Evolutionary conservation across 2,329 filamentous ascomycete genomes (phyloP), one percentile per base, ranked within the genome.

Genomic region (Calonectria crousiana): DNA sequence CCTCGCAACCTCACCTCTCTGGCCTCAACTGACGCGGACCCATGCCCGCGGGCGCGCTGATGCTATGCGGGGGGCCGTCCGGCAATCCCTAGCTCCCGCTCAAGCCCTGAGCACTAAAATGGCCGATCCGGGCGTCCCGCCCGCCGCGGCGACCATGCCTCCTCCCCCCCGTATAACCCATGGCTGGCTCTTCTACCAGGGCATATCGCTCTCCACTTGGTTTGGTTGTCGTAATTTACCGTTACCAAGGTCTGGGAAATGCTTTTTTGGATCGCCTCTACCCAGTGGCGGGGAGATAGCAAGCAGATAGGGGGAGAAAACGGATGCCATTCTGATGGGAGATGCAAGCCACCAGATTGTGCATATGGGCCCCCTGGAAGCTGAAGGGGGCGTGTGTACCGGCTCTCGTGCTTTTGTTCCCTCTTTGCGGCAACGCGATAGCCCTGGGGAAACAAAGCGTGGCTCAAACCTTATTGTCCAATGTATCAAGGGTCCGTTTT

Each of bases 81-180:
- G 70, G 70, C 38, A 67, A 38, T 58, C 53, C 70, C 70, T 72
- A 72, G 70, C 67, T 66, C 70, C 70, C 70, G 70, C 53, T 60
- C 69, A 44, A 49, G 53, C 53, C 44, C 69, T 44, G 62, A 16
- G 41, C 41, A 47, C 69, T 67, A 71, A 60, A 47, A 30, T 36
- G 38, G 68, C 68, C 47, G 68, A 70, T 70, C 68, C 68, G 47
- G 68, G 58, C 68, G 53, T 65, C 68, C 68, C 68, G 67, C 38
- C 26, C 60, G 41, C 60, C 52, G 51, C 66, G 66, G 51, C 41
- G 20, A n/a, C 18, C 6, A 47, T 6, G 41, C 41, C n/a, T n/a
- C 41, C n/a, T n/a, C 8, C 20, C 41, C 41, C 41, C 41, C 41
- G 41, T 47, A 41, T 44, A 16, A 18, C 38, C 51, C 51, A 44